Percentiles rank a stretch among this genome's conserved stretches.
Evolutionary conservation across 1,284 basidiomycete genomes (phyloP).

Genomic region (Pseudozyma thailandica): DNA sequence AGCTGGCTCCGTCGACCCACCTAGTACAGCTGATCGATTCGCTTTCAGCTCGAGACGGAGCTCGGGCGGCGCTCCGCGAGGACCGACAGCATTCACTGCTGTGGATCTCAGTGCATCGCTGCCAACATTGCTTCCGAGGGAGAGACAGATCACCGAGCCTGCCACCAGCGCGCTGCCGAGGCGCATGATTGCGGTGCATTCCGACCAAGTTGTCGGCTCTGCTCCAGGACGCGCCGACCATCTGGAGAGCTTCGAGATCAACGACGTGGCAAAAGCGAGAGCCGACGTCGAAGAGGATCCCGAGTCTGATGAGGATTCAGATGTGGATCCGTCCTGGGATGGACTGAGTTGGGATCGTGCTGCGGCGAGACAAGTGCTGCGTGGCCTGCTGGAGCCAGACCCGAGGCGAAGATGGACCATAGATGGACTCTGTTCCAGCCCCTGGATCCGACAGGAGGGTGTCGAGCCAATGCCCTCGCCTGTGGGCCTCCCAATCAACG

Average conservation of each 20-base stretch:
- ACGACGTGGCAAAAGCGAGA: slow-evolving; percentile 42
- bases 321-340: slow-evolving; percentile 50
- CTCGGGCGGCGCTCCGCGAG: slow-evolving; percentile 9
- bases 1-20: slow-evolving; percentile 17
- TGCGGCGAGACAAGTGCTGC: slow-evolving; percentile 49
- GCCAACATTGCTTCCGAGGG: slow-evolving; percentile 34
- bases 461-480: slow-evolving; percentile 1
- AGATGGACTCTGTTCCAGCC: slow-evolving; percentile 29
- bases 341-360: slow-evolving; percentile 56
- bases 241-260: slow-evolving; percentile 46
- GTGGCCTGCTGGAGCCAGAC: slow-evolving; percentile 56
- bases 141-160: slow-evolving; percentile 29
- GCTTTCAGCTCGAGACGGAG: slow-evolving; percentile 30
- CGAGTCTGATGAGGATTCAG: slow-evolving; percentile 54
- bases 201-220: slow-evolving; percentile 47
- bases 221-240: slow-evolving; percentile 45
- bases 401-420: slow-evolving; percentile 59
- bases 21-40: slow-evolving; percentile 21
- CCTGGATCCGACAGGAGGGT: slow-evolving; percentile 40
- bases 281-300: slow-evolving; percentile 51
- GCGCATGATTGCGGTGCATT: slow-evolving; percentile 23
- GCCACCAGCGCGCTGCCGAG: slow-evolving; percentile 3
- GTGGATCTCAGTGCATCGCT: slow-evolving; percentile 53
- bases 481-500: neutral
- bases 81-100: slow-evolving; percentile 6